Conservation (phyloP, 1,284 basidiomycete species). For the Mycena citricolor region DNA sequence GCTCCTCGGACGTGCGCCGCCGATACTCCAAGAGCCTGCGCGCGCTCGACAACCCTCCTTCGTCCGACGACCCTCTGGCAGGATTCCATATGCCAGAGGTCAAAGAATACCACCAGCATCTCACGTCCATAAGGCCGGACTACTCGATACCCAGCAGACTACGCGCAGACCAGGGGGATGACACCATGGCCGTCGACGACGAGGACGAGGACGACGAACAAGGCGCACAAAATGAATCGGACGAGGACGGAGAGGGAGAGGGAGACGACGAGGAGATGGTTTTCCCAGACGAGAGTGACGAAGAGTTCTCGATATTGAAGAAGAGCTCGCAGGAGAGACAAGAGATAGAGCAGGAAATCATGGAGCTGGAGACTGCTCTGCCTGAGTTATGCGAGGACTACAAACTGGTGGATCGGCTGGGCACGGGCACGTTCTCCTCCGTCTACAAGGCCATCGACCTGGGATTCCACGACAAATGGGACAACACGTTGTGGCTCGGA, state of each 20-base stretch:
- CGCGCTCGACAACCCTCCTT: slow-evolving; percentile 35
- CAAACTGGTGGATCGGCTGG: slow-evolving; percentile 85
- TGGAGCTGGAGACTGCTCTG: slow-evolving; percentile 58
- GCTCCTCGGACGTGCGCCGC: slow-evolving; percentile 62
- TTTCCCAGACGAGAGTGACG: slow-evolving; percentile 51
- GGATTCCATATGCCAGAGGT: slow-evolving; percentile 41
- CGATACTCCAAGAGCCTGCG: slow-evolving; percentile 38
- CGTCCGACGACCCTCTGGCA: slow-evolving; percentile 53
- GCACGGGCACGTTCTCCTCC: slow-evolving; percentile 97
- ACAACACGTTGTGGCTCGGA: slow-evolving; percentile 82
- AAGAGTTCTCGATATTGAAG: slow-evolving; percentile 54
- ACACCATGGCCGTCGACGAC: slow-evolving; percentile 53
- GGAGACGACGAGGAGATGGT: slow-evolving; percentile 24
- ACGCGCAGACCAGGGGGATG: slow-evolving; percentile 44
- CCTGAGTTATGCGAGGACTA: slow-evolving; percentile 71
- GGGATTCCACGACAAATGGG: slow-evolving; percentile 71
- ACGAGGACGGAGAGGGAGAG: slow-evolving; percentile 34
- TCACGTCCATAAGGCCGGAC: slow-evolving; percentile 41
- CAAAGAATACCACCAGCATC: slow-evolving; percentile 53
- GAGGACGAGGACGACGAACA: slow-evolving; percentile 37
- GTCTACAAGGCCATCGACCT: slow-evolving; percentile 96
- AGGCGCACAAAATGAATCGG: slow-evolving; percentile 25
- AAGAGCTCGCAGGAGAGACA: slow-evolving; percentile 69
- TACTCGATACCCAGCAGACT: slow-evolving; percentile 27
- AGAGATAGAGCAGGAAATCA: slow-evolving; percentile 79